Conservation (phyloP, 768 basidiomycete species). For the Mycena olivaceomarginata region DNA sequence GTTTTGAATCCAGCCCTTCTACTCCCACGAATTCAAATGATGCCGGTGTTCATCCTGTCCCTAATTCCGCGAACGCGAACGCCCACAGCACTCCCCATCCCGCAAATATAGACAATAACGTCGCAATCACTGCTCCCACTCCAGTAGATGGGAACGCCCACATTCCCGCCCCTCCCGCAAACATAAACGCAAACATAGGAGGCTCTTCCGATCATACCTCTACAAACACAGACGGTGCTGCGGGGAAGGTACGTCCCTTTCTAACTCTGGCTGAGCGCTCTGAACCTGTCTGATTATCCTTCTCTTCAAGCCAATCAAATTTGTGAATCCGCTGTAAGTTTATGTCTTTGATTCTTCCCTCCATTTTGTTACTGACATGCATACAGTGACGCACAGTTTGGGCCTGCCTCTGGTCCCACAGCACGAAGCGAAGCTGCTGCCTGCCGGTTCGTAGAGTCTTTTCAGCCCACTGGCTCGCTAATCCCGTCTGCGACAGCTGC, state of each 20-base stretch:
- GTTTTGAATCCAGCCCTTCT: background rate
- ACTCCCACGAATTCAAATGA: background rate
- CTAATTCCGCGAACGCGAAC: too few species aligned
- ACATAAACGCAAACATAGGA: background rate
- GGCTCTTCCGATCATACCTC: background rate
- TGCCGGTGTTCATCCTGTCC: too few species aligned
- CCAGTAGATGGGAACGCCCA: background rate
- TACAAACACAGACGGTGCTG: background rate
- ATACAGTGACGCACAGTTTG: background rate
- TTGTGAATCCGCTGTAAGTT: background rate
- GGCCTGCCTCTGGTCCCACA: conserved; percentile 3
- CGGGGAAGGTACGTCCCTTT: background rate
- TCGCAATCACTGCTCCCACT: too few species aligned
- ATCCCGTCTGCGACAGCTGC: background rate
- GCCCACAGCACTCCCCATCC: too few species aligned
- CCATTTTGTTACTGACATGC: background rate
- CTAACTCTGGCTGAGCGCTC: background rate
- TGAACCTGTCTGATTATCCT: background rate
- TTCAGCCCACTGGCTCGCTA: background rate
- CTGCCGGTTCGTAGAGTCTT: background rate
- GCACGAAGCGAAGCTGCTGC: conserved; percentile 1
- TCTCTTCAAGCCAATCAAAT: background rate
- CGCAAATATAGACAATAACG: too few species aligned
- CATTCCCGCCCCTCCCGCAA: background rate
- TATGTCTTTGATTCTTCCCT: background rate